Conservation (phyloP, 192 early-diverging fungal genomes). For the Backusella luteola region DNA sequence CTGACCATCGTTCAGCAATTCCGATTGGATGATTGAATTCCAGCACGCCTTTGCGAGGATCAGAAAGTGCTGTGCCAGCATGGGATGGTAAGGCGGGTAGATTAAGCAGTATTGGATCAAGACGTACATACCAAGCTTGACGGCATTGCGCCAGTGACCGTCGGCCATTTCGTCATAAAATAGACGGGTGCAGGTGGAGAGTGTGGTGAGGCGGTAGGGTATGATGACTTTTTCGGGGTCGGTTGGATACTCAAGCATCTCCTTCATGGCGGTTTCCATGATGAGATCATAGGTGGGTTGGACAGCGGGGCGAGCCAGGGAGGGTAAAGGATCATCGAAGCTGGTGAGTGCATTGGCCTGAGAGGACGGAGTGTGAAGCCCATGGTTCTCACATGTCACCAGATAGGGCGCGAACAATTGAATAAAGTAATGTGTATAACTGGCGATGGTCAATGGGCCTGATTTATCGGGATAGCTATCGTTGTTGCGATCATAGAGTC, state of each 20-base stretch:
- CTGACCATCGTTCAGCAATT: slow-evolving; percentile 6
- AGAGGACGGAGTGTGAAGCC: background rate
- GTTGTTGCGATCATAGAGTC: slow-evolving; percentile 11
- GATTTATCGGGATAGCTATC: background rate
- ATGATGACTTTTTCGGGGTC: background rate
- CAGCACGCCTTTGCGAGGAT: slow-evolving; percentile 26
- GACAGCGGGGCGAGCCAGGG: slow-evolving; percentile 1
- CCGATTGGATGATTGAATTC: slow-evolving; percentile 30
- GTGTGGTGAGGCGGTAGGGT: slow-evolving; percentile 12
- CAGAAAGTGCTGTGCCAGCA: slow-evolving; percentile 27
- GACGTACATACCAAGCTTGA: slow-evolving; percentile 28
- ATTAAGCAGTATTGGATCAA: slow-evolving; percentile 27
- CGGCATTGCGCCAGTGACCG: slow-evolving; percentile 22
- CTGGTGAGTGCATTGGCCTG: background rate
- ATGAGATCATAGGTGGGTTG: slow-evolving; percentile 12
- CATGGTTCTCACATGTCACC: background rate
- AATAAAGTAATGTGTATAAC: slow-evolving; percentile 18
- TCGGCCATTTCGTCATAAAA: slow-evolving; percentile 28
- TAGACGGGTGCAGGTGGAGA: slow-evolving; percentile 4
- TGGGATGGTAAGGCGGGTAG: slow-evolving; percentile 35
- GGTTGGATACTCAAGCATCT: slow-evolving; percentile 9
- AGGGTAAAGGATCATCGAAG: slow-evolving; percentile 23
- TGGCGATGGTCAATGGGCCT: slow-evolving; percentile 8
- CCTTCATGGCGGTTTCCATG: background rate
- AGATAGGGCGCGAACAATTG: slow-evolving; percentile 18